Percentiles rank a stretch among this genome's conserved stretches.
Evolutionary conservation across 1,284 basidiomycete genomes (phyloP).

Genomic region (Trametes pubescens): DNA sequence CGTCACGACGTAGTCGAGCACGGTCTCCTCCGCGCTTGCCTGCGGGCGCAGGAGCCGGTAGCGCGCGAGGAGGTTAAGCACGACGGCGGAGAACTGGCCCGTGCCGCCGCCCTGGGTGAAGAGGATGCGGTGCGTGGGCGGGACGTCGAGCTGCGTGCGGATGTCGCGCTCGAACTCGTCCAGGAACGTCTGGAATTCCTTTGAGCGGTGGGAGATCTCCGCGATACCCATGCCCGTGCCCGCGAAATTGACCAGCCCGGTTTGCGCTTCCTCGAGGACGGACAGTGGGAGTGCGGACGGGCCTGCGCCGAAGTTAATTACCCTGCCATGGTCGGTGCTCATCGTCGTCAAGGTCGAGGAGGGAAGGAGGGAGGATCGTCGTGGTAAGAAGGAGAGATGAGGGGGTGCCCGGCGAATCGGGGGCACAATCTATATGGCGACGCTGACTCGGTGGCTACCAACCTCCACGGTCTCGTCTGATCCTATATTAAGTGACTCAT

Average conservation of each 20-base stretch:
- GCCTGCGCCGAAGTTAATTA: slow-evolving; percentile 92
- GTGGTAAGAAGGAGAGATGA: slow-evolving; percentile 9
- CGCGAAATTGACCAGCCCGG: slow-evolving; percentile 86
- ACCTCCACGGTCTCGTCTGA: slow-evolving; percentile 2
- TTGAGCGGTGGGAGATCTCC: slow-evolving; percentile 93
- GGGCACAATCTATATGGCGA: slow-evolving; percentile 2
- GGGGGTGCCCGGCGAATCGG: slow-evolving; percentile 8
- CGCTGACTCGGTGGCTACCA: slow-evolving; percentile 10
- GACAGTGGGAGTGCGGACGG: slow-evolving; percentile 87
- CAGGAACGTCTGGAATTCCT: slow-evolving; percentile 83
- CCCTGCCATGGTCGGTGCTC: slow-evolving; percentile 48
- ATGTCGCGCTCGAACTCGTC: slow-evolving; percentile 73
- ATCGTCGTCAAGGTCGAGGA: slow-evolving; percentile 9
- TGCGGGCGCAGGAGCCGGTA: slow-evolving; percentile 76
- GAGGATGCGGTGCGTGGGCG: slow-evolving; percentile 85
- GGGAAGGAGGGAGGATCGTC: slow-evolving; percentile 11
- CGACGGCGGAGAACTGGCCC: slow-evolving; percentile 88
- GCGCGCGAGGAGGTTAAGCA: slow-evolving; percentile 87
- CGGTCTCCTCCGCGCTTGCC: slow-evolving; percentile 58
- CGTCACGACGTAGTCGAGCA: slow-evolving; percentile 89
- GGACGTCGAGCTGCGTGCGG: slow-evolving; percentile 81
- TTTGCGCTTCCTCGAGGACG: slow-evolving; percentile 83
- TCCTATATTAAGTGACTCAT: slow-evolving; percentile 3
- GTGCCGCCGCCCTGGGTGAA: slow-evolving; percentile 95
- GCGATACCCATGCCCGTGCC: slow-evolving; percentile 92